Base-by-base conservation (phyloP, 495 filamentous ascomycete genomes). In the Beverwykella pulmonaria region DNA sequence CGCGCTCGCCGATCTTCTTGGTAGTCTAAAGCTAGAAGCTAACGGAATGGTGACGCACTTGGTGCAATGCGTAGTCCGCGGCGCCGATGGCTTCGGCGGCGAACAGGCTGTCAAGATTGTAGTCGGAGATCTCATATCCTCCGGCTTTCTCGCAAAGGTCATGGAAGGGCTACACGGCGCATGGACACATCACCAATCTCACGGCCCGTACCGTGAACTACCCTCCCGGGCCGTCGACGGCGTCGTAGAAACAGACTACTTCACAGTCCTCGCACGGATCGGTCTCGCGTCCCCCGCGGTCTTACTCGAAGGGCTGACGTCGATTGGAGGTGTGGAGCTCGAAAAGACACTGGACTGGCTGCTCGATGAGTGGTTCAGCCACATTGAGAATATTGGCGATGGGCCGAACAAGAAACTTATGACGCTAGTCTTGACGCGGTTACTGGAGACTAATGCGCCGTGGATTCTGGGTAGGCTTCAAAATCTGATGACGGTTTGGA, bases 331-430 rank as follows among this genome's bases (percentile, higher is more conserved):
- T 49, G 78, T 14, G 0, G 53, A 61, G 20, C 47, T 65, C 9
- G 57, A 71, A 27, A 56, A 59, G 34, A 83, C 82, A 65, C 76
- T 88, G 46, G 74, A 78, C 19, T 96, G 92, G 92, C 80, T 98
- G 29, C 76, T 91, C 44, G 80, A 82, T 0, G 92, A 95, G 75
- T 98, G 94, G 94, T 96, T 97, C 78, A 76, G 78, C 36, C 88
- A 93, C 69, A 91, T 95, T 70, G 90, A 94, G 71, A 88, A 85
- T 74, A 92, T 95, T 75, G 87, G 84, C 44, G 86, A 92, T 74
- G 79, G 84, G 4, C 86, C 83, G 32, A 83, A 87, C 46, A 86
- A 90, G 76, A 98, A 98, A 76, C 82, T 97, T 12, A 90, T 88
- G 67, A 87, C 84, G 50, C 82, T 98, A 2, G 93, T 86, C 6